Conservation (phyloP, 2,329 filamentous ascomycete genomes). For the Pyrenochaeta sp. region DNA sequence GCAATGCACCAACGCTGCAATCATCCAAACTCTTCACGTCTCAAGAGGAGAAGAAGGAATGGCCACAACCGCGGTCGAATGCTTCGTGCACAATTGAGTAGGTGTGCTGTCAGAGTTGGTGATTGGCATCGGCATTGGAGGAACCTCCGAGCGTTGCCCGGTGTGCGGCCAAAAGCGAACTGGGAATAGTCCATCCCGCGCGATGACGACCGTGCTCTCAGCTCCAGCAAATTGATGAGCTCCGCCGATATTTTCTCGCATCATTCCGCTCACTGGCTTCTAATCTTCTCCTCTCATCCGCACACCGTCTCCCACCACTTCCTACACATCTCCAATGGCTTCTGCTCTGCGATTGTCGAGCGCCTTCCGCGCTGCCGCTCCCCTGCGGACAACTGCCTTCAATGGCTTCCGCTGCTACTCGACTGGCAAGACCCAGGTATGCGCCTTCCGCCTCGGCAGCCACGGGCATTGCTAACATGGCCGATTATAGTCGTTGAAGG, state of each 20-base stretch:
- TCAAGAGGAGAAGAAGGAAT: not conserved
- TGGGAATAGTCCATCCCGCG: conserved; percentile 8
- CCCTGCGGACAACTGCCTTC: conserved; percentile 77
- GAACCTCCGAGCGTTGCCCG: not conserved
- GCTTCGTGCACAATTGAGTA: not conserved
- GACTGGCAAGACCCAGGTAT: conserved; percentile 83
- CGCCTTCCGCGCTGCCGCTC: conserved; percentile 75
- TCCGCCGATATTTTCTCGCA: conserved; percentile 39
- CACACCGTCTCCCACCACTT: conserved; percentile 48
- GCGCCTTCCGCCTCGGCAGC: conserved; percentile 28
- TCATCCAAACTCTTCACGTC: not conserved
- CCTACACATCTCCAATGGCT: conserved; percentile 69
- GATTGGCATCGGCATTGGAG: not conserved
- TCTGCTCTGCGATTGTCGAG: conserved; percentile 82
- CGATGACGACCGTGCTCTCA: conserved; percentile 17
- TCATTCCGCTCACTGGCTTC: conserved; percentile 27
- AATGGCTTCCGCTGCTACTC: conserved; percentile 91
- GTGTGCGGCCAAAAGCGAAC: not conserved
- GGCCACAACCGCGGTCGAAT: not conserved
- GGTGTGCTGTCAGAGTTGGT: not conserved
- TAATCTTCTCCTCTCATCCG: conserved; percentile 40
- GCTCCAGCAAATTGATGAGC: conserved; percentile 11
- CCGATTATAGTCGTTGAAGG: conserved; percentile 83
- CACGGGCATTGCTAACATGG: conserved; percentile 35
- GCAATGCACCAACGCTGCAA: not conserved